phyloP scores from a whole-genome alignment of 164 flowering plant species.

The Sextonia rubra region DNA sequence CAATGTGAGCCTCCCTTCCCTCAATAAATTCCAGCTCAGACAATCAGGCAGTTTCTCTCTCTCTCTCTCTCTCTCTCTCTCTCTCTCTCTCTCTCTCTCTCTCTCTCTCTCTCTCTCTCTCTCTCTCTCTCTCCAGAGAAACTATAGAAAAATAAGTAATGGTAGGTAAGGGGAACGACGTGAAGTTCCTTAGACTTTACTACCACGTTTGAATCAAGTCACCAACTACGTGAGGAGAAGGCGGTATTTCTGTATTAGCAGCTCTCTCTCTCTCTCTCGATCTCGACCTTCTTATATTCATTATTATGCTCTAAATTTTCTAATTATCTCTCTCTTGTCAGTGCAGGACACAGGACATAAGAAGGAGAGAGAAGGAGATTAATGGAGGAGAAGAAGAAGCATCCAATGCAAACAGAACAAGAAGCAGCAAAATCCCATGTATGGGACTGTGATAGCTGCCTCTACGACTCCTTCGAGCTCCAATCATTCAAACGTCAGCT shows the following conservation, averaged over 20 bases:
- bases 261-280: conserved; percentile 1
- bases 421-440: conserved; percentile 18
- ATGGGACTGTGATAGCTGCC: conserved; percentile 89
- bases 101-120: background rate
- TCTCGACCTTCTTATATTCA: background rate
- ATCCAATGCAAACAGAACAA: background rate
- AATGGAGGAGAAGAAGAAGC: background rate
- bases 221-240: conserved; percentile 9
- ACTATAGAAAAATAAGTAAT: conserved; percentile 4
- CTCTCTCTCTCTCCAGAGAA: background rate
- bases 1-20: background rate
- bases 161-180: conserved; percentile 10
- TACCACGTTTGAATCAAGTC: conserved; percentile 18
- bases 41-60: background rate
- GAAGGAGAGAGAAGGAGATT: conserved; percentile 10
- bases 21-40: conserved; percentile 7
- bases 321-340: background rate
- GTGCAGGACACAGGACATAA: background rate
- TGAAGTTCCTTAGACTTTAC: conserved; percentile 14
- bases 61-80: background rate
- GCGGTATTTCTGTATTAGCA: background rate
- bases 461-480: conserved; percentile 92
- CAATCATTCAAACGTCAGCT: conserved; percentile 76
- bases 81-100: background rate
- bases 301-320: background rate